Conservation (phyloP, 768 basidiomycete species). For the Epithele typhae region DNA sequence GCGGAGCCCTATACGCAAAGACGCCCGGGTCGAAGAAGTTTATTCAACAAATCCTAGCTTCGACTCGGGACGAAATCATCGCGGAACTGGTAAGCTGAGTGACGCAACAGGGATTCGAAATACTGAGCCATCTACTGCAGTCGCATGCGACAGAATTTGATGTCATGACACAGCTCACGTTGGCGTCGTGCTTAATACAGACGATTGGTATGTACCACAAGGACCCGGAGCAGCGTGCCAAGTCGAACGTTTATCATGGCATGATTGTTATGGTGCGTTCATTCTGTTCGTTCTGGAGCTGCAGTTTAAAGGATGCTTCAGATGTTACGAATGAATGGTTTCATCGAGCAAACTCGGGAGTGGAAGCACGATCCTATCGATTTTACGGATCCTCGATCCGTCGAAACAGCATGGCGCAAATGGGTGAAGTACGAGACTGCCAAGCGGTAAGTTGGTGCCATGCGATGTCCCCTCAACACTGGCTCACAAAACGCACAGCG, state of each 20-base stretch:
- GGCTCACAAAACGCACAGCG: constrained; percentile 13
- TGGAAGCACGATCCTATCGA: constrained; percentile 37
- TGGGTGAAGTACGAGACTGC: constrained; percentile 56
- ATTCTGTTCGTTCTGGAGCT: too few relatives aligned
- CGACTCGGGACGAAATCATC: constrained; percentile 44
- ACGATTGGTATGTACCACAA: constrained; percentile 56
- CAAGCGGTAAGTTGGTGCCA: constrained; percentile 41
- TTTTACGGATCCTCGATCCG: constrained; percentile 23
- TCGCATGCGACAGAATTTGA: constrained; percentile 19
- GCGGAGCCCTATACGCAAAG: constrained; percentile 55
- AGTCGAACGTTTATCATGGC: constrained; percentile 51
- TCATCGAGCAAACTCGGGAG: constrained; percentile 38
- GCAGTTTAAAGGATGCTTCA: too few relatives aligned
- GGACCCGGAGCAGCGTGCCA: constrained; percentile 41
- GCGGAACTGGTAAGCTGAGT: constrained; percentile 48
- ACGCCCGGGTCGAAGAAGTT: constrained; percentile 44
- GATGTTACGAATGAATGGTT: constrained; percentile 37
- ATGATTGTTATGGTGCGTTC: constrained; percentile 56
- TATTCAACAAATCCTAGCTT: constrained; percentile 41
- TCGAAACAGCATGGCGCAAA: constrained; percentile 48
- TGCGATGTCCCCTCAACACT: too few relatives aligned
- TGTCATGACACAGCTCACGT: constrained; percentile 33
- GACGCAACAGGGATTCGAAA: neutral
- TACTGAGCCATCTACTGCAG: neutral
- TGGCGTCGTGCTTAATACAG: constrained; percentile 49